phyloP scores from a whole-genome alignment of 768 basidiomycete species.

The Pulveroboletus frians region DNA sequence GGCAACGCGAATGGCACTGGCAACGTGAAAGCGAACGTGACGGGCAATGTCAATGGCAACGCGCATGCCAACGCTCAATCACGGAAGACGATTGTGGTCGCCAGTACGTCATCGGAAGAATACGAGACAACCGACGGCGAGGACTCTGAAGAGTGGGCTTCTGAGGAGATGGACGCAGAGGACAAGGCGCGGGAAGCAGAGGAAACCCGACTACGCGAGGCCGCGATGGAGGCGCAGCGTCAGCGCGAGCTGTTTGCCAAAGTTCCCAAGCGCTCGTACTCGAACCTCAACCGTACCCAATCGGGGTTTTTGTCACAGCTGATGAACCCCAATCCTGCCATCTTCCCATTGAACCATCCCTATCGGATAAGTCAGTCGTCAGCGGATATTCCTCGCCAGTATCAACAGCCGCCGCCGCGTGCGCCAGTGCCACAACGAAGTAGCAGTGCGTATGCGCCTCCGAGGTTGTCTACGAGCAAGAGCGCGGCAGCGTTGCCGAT shows the following conservation, averaged over 20 bases:
- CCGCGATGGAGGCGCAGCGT: conserved; percentile 57
- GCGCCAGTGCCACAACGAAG: conserved; percentile 26
- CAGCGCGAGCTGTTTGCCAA: conserved; percentile 69
- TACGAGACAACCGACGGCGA: conserved; percentile 53
- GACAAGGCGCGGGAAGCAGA: conserved; percentile 32
- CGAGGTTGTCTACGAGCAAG: conserved; percentile 46
- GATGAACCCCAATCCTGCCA: conserved; percentile 63
- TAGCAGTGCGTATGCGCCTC: conserved; percentile 29
- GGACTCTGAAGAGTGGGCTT: conserved; percentile 58
- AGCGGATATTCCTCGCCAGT: conserved; percentile 40
- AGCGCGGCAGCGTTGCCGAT: conserved; percentile 57
- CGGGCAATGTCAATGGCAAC: conserved; percentile 8
- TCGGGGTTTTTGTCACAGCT: conserved; percentile 63
- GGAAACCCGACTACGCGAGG: conserved; percentile 39
- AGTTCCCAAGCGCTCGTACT: conserved; percentile 60
- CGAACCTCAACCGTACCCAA: conserved; percentile 47
- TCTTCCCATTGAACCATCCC: conserved; percentile 56
- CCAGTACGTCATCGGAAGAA: conserved; percentile 42
- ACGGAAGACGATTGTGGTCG: conserved; percentile 43
- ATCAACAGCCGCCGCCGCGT: conserved; percentile 15
- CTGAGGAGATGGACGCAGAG: conserved; percentile 44
- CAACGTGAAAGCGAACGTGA: conserved; percentile 13
- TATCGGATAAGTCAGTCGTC: conserved; percentile 48
- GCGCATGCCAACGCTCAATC: conserved; percentile 23
- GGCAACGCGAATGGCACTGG: conserved; percentile 9